A percentile compares a stretch with the other conserved stretches of the same genome.
These are phyloP conservation scores for Scalesia atractyloides DNA, from an alignment of 129 eudicot genomes.

Conservation along the genomic window DNA sequence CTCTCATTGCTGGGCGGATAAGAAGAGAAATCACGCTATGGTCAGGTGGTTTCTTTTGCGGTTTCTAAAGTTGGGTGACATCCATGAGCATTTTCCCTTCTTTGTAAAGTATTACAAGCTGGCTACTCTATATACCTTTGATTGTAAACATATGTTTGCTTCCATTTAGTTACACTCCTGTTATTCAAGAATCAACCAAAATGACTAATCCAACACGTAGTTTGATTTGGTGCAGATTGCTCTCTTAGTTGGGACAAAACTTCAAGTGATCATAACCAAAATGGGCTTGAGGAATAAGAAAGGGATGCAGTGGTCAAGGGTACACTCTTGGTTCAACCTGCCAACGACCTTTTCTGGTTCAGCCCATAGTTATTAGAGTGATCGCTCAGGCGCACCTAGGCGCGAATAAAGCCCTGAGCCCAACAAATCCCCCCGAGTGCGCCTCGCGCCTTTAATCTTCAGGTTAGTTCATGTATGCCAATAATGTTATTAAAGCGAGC, in stretches of 20 bases:
- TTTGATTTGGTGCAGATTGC: constrained; percentile 42
- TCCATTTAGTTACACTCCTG: neutral
- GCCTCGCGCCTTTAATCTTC: no score
- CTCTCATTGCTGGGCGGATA: no score
- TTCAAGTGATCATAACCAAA: constrained; percentile 59
- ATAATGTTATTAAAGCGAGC: no score
- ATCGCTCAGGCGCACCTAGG: no score
- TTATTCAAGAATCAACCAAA: constrained; percentile 1
- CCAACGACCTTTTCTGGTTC: constrained; percentile 67
- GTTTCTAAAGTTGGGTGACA: no score
- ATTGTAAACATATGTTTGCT: constrained; percentile 47
- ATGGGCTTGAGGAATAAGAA: constrained; percentile 67
- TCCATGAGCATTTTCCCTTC: no score
- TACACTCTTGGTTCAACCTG: constrained; percentile 48
- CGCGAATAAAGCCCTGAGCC: no score
- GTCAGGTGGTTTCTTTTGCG: no score
- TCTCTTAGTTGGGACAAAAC: constrained; percentile 63
- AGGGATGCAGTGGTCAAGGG: constrained; percentile 52
- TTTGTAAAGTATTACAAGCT: constrained; percentile 74
- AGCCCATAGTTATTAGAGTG: no score
- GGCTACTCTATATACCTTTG: constrained; percentile 73
- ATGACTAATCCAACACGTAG: constrained; percentile 10
- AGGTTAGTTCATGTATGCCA: no score
- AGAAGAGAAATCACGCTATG: no score
- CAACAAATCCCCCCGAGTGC: no score